Base-by-base conservation (phyloP, 768 basidiomycete genomes). In the Myochromella boudieri region DNA sequence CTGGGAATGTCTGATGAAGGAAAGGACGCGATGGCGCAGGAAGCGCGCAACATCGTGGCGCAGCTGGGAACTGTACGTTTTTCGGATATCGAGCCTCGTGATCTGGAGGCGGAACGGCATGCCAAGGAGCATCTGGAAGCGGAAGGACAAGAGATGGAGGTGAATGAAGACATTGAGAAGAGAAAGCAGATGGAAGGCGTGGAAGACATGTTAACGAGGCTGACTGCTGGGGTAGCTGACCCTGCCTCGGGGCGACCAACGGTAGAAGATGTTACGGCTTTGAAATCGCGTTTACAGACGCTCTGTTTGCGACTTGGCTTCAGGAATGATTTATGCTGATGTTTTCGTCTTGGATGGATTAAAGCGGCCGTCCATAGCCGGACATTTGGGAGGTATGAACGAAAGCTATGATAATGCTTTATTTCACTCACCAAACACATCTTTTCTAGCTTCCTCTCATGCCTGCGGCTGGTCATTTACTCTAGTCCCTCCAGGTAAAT, bases 91-190 rank as follows among this genome's bases (percentile, higher is more conserved):
- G 80, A 77, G 11, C 89, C 90, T 2, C 74, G 72, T 18, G 91
- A 95, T 68, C 48, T 80, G 7, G 85, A 95, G 56, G 87, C 91
- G 0, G 83, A 88, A 56, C 76, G 72, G 42, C 94, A 95, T 63
- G 86, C 85, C 18, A 70, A 70, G 37, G 79, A 86, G 48, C 86
- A 89, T 58, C 62, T 84, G 9, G 75, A 75, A 37, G 48, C 58
- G n/a, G 72, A 71, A 50, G 64, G 60, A 17, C 54, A 63, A 5
- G 67, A 58, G 17, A 57, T 70, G 51, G 68, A 68, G 15, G 60
- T 65, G 17, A 65, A 64, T 42, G 73, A 78, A 39, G 75, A 76
- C 47, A 48, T 78, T 31, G 60, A 64, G 42, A 72, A 72, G 29
- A 80, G 72, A 54, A 64, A 67, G 42, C 67, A 75, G 44, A 68